Conservation (phyloP, 2,329 filamentous ascomycete genomes). For the Mollisiaceae sp. region DNA sequence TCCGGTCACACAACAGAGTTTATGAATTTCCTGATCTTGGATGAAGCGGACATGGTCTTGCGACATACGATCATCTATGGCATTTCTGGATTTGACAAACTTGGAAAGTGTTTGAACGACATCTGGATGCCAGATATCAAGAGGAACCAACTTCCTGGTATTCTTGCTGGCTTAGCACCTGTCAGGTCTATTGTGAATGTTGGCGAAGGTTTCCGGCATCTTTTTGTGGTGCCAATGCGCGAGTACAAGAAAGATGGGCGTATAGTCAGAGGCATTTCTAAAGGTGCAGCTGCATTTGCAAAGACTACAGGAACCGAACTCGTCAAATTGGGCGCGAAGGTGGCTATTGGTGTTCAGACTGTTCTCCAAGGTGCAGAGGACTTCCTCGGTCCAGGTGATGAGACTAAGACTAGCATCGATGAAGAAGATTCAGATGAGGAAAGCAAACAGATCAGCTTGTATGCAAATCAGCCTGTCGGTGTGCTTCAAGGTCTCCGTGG, state of each 20-base stretch:
- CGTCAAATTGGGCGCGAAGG: constrained; percentile 91
- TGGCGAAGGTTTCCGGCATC: constrained; percentile 81
- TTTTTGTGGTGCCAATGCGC: constrained; percentile 86
- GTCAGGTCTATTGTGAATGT: constrained; percentile 93
- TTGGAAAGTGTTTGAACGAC: constrained; percentile 90
- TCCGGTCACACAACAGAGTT: constrained; percentile 96
- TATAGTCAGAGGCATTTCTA: constrained; percentile 88
- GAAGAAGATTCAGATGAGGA: constrained; percentile 70
- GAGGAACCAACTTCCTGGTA: constrained; percentile 83
- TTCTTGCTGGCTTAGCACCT: constrained; percentile 86
- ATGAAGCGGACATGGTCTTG: constrained; percentile 84
- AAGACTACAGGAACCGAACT: constrained; percentile 93
- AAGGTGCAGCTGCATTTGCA: constrained; percentile 87
- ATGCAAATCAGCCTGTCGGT: constrained; percentile 91
- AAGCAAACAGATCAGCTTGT: constrained; percentile 82
- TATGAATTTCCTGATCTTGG: constrained; percentile 97
- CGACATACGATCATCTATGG: constrained; percentile 93
- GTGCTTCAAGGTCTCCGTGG: constrained; percentile 85
- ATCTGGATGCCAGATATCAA: constrained; percentile 97
- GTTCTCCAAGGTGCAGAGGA: constrained; percentile 87
- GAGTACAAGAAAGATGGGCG: constrained; percentile 96
- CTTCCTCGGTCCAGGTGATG: constrained; percentile 60
- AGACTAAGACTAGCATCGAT: constrained; percentile 48
- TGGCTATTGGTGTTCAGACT: constrained; percentile 95
- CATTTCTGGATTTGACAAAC: constrained; percentile 84